These are phyloP conservation scores for Haberlea rhodopensis DNA, from an alignment of 257 asterid genomes.

Conservation along the genomic window DNA sequence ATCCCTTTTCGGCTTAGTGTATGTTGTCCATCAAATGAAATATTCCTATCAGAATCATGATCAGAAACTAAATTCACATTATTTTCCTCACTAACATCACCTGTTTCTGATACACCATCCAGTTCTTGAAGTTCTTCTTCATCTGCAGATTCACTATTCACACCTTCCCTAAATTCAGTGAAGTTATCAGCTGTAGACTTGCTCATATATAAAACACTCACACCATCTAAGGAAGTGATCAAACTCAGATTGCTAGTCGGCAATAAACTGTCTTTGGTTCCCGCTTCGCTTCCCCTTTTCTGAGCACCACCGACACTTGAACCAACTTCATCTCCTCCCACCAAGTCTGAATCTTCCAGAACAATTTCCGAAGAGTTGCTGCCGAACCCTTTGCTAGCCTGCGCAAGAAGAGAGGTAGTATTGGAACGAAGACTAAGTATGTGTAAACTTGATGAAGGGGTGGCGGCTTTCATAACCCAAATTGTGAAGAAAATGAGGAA, in stretches of 20 bases:
- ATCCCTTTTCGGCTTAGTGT: conserved; percentile 20
- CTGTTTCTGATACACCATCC: conserved; percentile 17
- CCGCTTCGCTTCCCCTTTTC: conserved; percentile 26
- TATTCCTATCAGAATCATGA: background rate
- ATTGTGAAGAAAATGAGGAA: conserved; percentile 48
- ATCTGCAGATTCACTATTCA: conserved; percentile 4
- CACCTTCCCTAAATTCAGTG: conserved; percentile 1
- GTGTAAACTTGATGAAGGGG: no score
- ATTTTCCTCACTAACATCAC: conserved; percentile 2
- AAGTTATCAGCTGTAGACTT: conserved; percentile 10
- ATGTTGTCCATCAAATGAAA: conserved; percentile 18
- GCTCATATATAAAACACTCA: conserved; percentile 17
- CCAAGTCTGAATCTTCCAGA: conserved; percentile 27
- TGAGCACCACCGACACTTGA: conserved; percentile 21
- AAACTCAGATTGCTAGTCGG: conserved; percentile 33
- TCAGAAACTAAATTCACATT: conserved; percentile 10
- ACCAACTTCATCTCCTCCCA: conserved; percentile 20
- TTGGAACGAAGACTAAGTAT: conserved; percentile 34
- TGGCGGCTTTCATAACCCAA: conserved; percentile 49
- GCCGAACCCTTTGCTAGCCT: conserved; percentile 19
- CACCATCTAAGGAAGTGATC: conserved; percentile 21
- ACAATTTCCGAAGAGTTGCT: conserved; percentile 30
- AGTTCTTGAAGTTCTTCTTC: conserved; percentile 25
- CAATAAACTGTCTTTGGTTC: conserved; percentile 7
- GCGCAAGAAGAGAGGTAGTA: conserved; percentile 23